Evolutionary conservation across 352 stramenopile species (phyloP), one percentile per base, ranked within the genome.

Genomic region (Phytophthora macrochlamydospora): DNA sequence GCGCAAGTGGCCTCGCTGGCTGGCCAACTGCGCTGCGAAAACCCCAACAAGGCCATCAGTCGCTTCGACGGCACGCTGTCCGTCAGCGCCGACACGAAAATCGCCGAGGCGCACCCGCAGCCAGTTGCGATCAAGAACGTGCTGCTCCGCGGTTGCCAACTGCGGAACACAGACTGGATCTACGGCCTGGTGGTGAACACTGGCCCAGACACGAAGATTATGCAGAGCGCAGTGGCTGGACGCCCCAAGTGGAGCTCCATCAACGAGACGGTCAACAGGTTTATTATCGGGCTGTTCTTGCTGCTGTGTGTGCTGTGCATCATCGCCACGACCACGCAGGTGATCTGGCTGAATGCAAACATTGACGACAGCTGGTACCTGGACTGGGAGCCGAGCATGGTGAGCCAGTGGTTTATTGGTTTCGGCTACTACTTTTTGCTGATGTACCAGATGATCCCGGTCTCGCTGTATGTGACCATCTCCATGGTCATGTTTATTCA

Each of bases 401-500:
- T 73, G 29, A 77, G 76, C 18, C 80, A 91, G 66, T 90, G 81
- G 71, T 91, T 98, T 40, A 60, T 91, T 14, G 73, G 92, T 12
- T 92, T 97, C 58, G 78, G 95, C 30, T 90, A 86, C 54, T 99
- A 98, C 80, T 93, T 99, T 33, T 81, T 98, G 18, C 83, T 99
- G 44, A 95, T 98, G 79, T 98, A 93, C 76, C 95, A 98, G 71
- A 98, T 99, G 81, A 97, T 99, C 33, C 97, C 97, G 13, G 85
- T 99, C 32, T 98, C 92, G 71, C 87, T 99, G 11, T 99, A 99
- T 73, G 96, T 99, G 40, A 98, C 95, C 0, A 96, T 99, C 14
- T 96, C 97, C 67, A 91, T 98, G 51, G 91, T 98, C 48, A 98
- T 97, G 73, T 97, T 98, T 58, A 91, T 95, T 53, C 93, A 98